Conservation (phyloP, 2,329 filamentous ascomycete genomes). For the Xylaria sp. region DNA sequence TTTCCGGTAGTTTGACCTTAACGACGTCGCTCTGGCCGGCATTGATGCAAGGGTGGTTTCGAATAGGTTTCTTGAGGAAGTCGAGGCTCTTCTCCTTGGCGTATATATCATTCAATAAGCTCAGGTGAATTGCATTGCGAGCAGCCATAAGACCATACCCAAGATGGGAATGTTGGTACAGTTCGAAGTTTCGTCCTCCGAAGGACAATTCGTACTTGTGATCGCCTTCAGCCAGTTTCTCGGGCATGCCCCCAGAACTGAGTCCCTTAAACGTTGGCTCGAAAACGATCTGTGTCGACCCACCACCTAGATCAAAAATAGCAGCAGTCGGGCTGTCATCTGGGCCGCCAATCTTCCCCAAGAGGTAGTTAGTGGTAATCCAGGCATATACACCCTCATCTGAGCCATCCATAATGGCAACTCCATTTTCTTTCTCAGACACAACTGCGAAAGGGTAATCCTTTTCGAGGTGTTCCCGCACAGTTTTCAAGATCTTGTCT, state of each 20-base stretch:
- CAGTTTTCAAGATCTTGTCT: conserved; percentile 84
- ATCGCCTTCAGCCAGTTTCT: conserved; percentile 86
- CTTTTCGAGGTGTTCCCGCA: conserved; percentile 84
- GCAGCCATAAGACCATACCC: conserved; percentile 97
- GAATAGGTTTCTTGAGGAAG: conserved; percentile 50
- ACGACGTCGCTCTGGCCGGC: conserved; percentile 81
- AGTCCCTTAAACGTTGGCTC: conserved; percentile 89
- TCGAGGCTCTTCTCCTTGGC: conserved; percentile 65
- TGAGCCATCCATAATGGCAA: conserved; percentile 96
- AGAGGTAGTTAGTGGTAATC: conserved; percentile 98
- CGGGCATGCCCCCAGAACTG: conserved; percentile 81
- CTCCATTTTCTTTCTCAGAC: conserved; percentile 83
- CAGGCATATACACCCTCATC: conserved; percentile 98
- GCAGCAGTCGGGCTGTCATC: conserved; percentile 92
- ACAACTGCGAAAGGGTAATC: conserved; percentile 96
- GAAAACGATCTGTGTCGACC: conserved; percentile 98
- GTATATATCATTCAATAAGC: conserved; percentile 77
- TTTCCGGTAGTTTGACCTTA: conserved; percentile 74
- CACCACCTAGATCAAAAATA: conserved; percentile 94
- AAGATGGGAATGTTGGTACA: conserved; percentile 98
- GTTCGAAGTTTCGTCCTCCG: conserved; percentile 87
- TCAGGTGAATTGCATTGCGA: conserved; percentile 83
- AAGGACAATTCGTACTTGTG: conserved; percentile 96
- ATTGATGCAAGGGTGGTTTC: conserved; percentile 72
- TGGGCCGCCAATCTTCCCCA: conserved; percentile 95